Percentiles rank a stretch among this genome's conserved stretches.
phyloP scores from a whole-genome alignment of 345 rosid species.

The Ceriops tagal region DNA sequence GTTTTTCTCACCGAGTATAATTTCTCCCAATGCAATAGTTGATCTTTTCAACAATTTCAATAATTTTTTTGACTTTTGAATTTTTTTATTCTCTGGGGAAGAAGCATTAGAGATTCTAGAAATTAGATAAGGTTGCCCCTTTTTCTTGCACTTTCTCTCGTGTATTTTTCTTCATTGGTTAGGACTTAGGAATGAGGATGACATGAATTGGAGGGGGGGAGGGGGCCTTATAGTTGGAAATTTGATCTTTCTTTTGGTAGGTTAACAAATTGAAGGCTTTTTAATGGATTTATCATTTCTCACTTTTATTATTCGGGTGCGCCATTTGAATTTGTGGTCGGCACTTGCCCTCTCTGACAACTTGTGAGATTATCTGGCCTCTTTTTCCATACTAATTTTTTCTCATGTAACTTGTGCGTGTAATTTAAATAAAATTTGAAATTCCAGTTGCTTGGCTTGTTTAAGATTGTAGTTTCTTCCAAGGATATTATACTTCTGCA shows the following conservation, averaged over 20 bases:
- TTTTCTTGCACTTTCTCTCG: background rate
- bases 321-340: background rate
- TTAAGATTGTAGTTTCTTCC: background rate
- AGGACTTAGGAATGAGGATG: too few species aligned
- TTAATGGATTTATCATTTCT: background rate
- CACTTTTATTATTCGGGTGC: background rate
- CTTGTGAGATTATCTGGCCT: background rate
- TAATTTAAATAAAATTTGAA: background rate
- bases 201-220: too few species aligned
- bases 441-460: background rate
- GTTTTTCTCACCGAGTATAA: constrained; percentile 37
- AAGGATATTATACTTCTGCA: background rate
- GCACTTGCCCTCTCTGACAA: background rate
- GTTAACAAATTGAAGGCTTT: background rate
- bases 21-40: constrained; percentile 42
- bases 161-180: too few species aligned
- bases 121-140: background rate
- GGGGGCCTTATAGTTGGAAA: too few species aligned
- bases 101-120: background rate
- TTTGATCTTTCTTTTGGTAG: too few species aligned
- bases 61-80: constrained; percentile 55
- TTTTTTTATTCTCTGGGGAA: background rate
- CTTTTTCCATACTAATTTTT: background rate
- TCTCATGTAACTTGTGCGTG: background rate
- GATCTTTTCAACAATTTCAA: constrained; percentile 39